A percentile compares a stretch with the other conserved stretches of the same genome.
Conservation (phyloP, 1,284 basidiomycete species). For the Takashimella koratensis region DNA sequence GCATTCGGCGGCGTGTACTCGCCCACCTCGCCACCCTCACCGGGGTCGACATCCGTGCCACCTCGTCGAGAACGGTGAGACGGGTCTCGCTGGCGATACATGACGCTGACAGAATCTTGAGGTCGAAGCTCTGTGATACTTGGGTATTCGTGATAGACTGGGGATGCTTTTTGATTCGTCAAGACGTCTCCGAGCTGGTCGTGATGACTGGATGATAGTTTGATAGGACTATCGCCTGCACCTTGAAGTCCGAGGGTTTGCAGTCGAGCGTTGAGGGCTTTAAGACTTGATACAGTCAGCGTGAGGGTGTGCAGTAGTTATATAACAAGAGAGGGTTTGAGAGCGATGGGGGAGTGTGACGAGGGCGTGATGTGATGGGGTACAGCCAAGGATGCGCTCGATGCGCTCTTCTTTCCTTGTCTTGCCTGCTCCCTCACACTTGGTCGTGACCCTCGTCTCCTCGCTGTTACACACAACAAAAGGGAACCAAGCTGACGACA, state of each 20-base stretch:
- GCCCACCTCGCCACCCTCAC: slow-evolving; percentile 6
- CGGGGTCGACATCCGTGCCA: slow-evolving; percentile 36
- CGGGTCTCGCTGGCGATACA: slow-evolving; percentile 28
- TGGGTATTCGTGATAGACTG: slow-evolving; percentile 6
- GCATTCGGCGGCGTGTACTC: neutral
- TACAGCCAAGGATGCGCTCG: too few species aligned
- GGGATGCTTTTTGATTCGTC: neutral
- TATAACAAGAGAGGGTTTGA: too few species aligned
- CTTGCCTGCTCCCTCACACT: too few species aligned
- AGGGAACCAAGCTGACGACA: too few species aligned
- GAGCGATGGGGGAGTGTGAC: neutral
- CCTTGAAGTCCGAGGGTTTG: slow-evolving; percentile 18
- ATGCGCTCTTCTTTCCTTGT: too few species aligned
- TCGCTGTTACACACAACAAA: too few species aligned
- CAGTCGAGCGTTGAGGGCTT: slow-evolving; percentile 23
- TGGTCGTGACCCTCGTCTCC: too few species aligned
- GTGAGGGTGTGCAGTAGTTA: neutral
- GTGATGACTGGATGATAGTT: neutral
- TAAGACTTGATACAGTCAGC: slow-evolving; percentile 8
- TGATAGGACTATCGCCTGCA: slow-evolving; percentile 1
- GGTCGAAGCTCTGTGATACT: slow-evolving; percentile 23
- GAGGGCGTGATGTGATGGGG: neutral
- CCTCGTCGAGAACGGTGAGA: slow-evolving; percentile 17
- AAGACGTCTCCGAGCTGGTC: neutral
- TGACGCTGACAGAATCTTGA: slow-evolving; percentile 27